Base-by-base conservation (phyloP, 106 monocot species). In the Phalaenopsis aphrodite region DNA sequence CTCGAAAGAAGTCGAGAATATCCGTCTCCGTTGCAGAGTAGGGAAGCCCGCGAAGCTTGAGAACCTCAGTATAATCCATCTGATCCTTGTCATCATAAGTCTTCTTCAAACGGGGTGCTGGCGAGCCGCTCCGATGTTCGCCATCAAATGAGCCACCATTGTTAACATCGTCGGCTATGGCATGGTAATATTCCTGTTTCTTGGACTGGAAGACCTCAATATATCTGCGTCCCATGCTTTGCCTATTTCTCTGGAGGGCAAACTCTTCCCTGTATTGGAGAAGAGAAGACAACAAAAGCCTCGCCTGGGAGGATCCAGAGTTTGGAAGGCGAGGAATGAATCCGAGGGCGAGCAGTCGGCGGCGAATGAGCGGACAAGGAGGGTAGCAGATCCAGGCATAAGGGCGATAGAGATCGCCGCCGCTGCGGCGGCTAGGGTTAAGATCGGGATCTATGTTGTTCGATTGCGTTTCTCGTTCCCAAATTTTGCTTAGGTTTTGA, bases 151-250 rank as follows among this genome's bases (percentile, higher is more conserved):
- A 30, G 4, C 84, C 88, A 11, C 87, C 87, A 52, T 42, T 19
- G 75, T 82, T 89, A 55, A 98, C 91, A 81, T 94, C 98, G 5
- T 85, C 81, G 21, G 98, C 90, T 65, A 98, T 77, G 55, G 98
- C 98, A 69, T 78, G 82, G 81, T 98, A 98, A 75, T 98, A 98
- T 18, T 98, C 98, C 36, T 86, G 86, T 79, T 94, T 98, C 76
- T 91, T 94, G 83, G 90, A 91, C 30, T 86, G 91, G 57, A 97
- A 97, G 10, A 97, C 97, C 84, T 97, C 97, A 41, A 97, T 83
- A 69, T 97, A 97, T 72, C 97, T 81, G 56, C 88, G 88, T 0
- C 95, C 95, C 82, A 95, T 93, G 84, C 91, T 87, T 39, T 91
- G 95, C 49, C 89, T 79, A 77, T 93, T 87, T 23, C 89, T 83